Conservation (phyloP, 2,329 filamentous ascomycete genomes). For the Helotiales sp. region DNA sequence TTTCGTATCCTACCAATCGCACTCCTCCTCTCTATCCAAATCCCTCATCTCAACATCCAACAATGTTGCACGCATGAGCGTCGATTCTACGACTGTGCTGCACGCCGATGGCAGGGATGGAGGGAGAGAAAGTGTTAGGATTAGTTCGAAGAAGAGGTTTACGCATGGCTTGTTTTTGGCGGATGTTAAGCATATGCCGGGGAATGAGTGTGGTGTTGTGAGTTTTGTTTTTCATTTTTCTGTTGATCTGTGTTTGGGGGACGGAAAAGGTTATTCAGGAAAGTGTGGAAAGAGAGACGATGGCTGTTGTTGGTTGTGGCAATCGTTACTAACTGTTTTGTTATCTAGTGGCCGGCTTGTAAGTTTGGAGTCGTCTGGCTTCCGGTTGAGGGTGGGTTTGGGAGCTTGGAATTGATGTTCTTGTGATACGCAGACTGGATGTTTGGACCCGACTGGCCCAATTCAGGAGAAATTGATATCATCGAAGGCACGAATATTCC, state of each 20-base stretch:
- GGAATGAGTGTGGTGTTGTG: slow-evolving; percentile 66
- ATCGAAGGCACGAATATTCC: slow-evolving; percentile 60
- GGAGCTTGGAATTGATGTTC: neutral
- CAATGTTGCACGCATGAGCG: slow-evolving; percentile 64
- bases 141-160: slow-evolving; percentile 69
- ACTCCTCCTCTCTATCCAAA: slow-evolving; percentile 8
- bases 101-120: slow-evolving; percentile 39
- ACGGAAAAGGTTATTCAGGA: too few species aligned
- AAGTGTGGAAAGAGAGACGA: too few species aligned
- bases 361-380: slow-evolving; percentile 9
- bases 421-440: slow-evolving; percentile 48
- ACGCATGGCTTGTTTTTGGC: slow-evolving; percentile 71
- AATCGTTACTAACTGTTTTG: neutral
- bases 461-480: slow-evolving; percentile 65
- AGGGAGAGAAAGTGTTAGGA: slow-evolving; percentile 67
- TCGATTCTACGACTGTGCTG: slow-evolving; percentile 61
- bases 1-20: slow-evolving; percentile 60
- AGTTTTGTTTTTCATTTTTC: neutral
- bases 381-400: neutral
- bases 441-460: slow-evolving; percentile 62
- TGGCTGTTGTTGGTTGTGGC: too few species aligned
- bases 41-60: slow-evolving; percentile 48
- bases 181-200: slow-evolving; percentile 74
- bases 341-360: slow-evolving; percentile 66
- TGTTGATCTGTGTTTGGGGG: neutral